These are phyloP conservation scores for Cordyceps fumosorosea DNA, from an alignment of 2,329 filamentous ascomycete genomes.

Conservation along the genomic window DNA sequence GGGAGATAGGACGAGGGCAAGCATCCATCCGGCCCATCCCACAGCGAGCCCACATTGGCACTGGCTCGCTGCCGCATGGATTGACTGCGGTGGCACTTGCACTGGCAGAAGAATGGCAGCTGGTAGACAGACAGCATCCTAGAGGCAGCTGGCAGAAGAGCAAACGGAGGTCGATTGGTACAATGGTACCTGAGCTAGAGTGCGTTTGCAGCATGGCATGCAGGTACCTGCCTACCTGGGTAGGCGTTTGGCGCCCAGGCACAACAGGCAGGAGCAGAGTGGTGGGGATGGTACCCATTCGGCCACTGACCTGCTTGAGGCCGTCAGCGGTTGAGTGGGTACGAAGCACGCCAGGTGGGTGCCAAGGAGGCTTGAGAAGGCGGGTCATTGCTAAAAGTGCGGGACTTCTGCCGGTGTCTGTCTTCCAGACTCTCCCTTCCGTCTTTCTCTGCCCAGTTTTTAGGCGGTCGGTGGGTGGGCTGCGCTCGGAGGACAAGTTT, in stretches of 20 bases:
- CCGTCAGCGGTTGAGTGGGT: not conserved
- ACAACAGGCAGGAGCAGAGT: too few species aligned
- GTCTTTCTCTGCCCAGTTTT: not conserved
- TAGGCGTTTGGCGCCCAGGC: not conserved
- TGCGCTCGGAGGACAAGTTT: too few species aligned
- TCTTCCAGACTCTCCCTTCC: too few species aligned
- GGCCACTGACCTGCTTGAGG: not conserved
- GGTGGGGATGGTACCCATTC: not conserved
- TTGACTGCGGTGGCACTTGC: too few species aligned
- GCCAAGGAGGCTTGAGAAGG: conserved; percentile 6
- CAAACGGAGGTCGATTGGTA: not conserved
- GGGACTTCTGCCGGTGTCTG: too few species aligned
- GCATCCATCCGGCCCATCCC: too few species aligned
- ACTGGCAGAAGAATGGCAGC: not conserved
- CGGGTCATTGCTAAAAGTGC: not conserved
- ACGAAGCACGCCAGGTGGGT: not conserved
- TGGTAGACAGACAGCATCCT: not conserved
- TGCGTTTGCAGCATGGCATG: not conserved
- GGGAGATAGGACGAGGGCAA: not conserved
- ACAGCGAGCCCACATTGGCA: not conserved
- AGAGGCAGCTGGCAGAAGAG: not conserved
- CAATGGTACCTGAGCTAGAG: not conserved
- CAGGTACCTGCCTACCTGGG: not conserved
- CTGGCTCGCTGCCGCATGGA: too few species aligned
- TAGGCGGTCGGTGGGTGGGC: too few species aligned